Conservation (phyloP, 768 basidiomycete genomes). For the Termitomyces heimii region DNA sequence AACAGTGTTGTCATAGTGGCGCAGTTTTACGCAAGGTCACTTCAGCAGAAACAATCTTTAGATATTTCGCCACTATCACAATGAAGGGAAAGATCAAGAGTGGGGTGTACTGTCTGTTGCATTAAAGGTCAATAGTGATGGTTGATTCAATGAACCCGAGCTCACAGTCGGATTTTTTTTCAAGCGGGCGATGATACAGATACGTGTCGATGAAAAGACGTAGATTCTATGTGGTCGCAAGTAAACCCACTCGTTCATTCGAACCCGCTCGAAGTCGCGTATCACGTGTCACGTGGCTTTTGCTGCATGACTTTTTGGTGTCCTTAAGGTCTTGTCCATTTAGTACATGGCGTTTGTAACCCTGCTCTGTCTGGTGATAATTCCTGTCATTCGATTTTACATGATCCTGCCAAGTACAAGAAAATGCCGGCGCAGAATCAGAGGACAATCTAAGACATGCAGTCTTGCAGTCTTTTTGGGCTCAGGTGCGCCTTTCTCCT, state of each 20-base stretch:
- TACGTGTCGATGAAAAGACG: background rate
- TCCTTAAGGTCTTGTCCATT: no score
- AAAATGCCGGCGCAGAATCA: background rate
- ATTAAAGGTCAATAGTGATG: background rate
- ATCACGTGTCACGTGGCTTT: background rate
- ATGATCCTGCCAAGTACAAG: constrained; percentile 18
- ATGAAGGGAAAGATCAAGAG: background rate
- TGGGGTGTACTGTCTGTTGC: background rate
- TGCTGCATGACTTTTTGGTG: no score
- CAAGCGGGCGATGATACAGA: background rate
- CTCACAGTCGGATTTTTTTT: background rate
- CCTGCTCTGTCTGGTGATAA: background rate
- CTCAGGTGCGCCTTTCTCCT: constrained; percentile 59
- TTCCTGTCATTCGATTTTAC: constrained; percentile 22
- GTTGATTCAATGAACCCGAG: background rate
- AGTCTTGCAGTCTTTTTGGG: constrained; percentile 85
- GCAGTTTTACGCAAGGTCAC: background rate
- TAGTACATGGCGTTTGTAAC: background rate
- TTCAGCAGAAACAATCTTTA: background rate
- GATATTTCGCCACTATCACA: background rate
- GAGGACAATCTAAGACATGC: constrained; percentile 17
- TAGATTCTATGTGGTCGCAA: background rate
- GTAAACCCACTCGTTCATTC: background rate
- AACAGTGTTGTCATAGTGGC: constrained; percentile 15
- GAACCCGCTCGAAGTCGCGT: background rate